Base-by-base conservation (phyloP, 148 eudicot genomes). In the Camellia lanceoleosa region DNA sequence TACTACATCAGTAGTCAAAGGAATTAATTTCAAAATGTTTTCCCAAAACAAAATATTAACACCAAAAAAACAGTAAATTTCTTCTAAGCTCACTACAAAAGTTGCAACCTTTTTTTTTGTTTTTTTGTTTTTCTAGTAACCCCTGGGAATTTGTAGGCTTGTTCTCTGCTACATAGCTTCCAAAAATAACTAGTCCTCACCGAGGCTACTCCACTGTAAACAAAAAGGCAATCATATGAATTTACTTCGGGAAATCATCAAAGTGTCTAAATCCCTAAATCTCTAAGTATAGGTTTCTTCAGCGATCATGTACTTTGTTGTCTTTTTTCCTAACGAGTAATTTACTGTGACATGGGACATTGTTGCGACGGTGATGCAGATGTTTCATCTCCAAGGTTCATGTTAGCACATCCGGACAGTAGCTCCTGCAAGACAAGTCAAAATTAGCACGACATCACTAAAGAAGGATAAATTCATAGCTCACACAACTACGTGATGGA, bases 371-470 rank as follows among this genome's bases (percentile, higher is more conserved):
- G 73, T 19, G 59, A 52, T 68, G 71, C 59, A 58, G 82, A 81
- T 43, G 74, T 75, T 68, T 75, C 83, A 56, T 81, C 79, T 67
- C 61, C 75, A 30, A 81, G 79, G 41, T 23, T 75, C 59, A 81
- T 56, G 74, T 58, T 68, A 6, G 74, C 74, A 68, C 78, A 81
- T 75, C 73, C 18, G 6, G 79, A 75, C 44, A 81, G 73, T n/a
- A 81, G 71, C 66, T 81, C 83, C 83, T 75, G 78, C 59, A 81
- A 62, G 3, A 58, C 4, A 58, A 23, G 23, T 43, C 60, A 23
- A 75, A 47, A 56, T 41, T 67, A 56, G 38, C 38, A 49, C 59
- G 23, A 81, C 63, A 59, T 9, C 11, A 5, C 8, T n/a, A 13
- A 76, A 9, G 20, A 20, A 15, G 43, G 3, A 68, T 14, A 43